Percentiles rank a stretch among this genome's conserved stretches.
Evolutionary conservation across 2,329 filamentous ascomycete genomes (phyloP).

Genomic region (Penicillium nordicum): DNA sequence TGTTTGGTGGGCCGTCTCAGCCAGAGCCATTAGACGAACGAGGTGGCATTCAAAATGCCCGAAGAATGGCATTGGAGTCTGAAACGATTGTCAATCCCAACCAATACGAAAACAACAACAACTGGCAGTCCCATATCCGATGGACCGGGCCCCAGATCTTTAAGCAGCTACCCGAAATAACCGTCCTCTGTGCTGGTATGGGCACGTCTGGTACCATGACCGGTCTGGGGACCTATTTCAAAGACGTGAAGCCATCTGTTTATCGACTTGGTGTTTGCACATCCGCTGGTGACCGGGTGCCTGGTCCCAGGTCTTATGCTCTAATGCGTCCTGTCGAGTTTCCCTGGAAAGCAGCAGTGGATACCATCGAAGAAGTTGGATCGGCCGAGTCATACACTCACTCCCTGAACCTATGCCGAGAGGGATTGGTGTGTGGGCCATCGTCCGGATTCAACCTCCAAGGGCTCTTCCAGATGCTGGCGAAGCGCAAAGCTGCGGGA

Average conservation of each 20-base stretch:
- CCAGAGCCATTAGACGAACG: conserved; percentile 54
- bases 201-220: conserved; percentile 55
- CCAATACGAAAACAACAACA: conserved; percentile 54
- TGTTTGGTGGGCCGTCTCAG: conserved; percentile 59
- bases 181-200: conserved; percentile 56
- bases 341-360: conserved; percentile 56
- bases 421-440: conserved; percentile 59
- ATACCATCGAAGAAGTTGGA: conserved; percentile 56
- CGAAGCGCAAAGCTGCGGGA: conserved; percentile 47
- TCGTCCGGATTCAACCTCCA: conserved; percentile 59
- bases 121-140: conserved; percentile 48
- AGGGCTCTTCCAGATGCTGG: conserved; percentile 51
- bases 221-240: conserved; percentile 52
- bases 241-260: conserved; percentile 43
- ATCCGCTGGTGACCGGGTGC: conserved; percentile 55
- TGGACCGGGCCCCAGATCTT: conserved; percentile 61
- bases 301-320: conserved; percentile 55
- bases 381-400: conserved; percentile 53
- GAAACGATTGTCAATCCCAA: conserved; percentile 51
- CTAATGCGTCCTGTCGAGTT: conserved; percentile 53
- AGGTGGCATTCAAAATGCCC: conserved; percentile 52
- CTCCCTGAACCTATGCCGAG: conserved; percentile 54
- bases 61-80: conserved; percentile 42
- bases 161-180: conserved; percentile 55
- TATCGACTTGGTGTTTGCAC: conserved; percentile 51